Evolutionary conservation across 208 protist genomes (phyloP).

Genomic region (Trypanosoma theileri): DNA sequence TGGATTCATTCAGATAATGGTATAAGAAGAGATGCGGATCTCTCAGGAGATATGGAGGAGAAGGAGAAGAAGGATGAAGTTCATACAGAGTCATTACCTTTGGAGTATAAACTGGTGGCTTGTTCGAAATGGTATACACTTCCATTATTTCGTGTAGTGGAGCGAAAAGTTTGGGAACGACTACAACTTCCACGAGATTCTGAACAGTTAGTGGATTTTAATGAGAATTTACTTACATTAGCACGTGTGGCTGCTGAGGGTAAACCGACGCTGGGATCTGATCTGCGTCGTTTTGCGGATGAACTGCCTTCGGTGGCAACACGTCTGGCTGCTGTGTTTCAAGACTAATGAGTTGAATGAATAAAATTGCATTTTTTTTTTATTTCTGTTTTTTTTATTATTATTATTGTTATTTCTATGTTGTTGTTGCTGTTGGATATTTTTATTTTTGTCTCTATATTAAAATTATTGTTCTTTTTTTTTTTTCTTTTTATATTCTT

Average conservation of each 20-base stretch:
- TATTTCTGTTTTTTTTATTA: too few species aligned
- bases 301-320: conserved; percentile 53
- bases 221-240: conserved; percentile 51
- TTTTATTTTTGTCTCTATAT: too few species aligned
- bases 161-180: conserved; percentile 24
- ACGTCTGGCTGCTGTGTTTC: conserved; percentile 8
- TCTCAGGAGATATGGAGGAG: neutral
- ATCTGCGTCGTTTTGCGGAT: conserved; percentile 31
- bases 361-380: too few species aligned
- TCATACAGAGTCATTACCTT: neutral
- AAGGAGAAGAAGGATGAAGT: neutral
- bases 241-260: conserved; percentile 51
- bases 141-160: conserved; percentile 33
- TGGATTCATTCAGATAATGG: conserved; percentile 20
- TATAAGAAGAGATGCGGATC: neutral
- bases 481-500: too few species aligned
- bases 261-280: conserved; percentile 9
- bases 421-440: too few species aligned
- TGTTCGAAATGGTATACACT: conserved; percentile 33
- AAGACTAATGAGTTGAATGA: neutral
- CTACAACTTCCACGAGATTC: conserved; percentile 25
- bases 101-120: conserved; percentile 21
- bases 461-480: too few species aligned
- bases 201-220: conserved; percentile 35
- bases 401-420: too few species aligned